Percentiles rank a stretch among this genome's conserved stretches.
These are phyloP conservation scores for Pichia sp. DNA, from an alignment of 1,139 yeast species.

Conservation along the genomic window DNA sequence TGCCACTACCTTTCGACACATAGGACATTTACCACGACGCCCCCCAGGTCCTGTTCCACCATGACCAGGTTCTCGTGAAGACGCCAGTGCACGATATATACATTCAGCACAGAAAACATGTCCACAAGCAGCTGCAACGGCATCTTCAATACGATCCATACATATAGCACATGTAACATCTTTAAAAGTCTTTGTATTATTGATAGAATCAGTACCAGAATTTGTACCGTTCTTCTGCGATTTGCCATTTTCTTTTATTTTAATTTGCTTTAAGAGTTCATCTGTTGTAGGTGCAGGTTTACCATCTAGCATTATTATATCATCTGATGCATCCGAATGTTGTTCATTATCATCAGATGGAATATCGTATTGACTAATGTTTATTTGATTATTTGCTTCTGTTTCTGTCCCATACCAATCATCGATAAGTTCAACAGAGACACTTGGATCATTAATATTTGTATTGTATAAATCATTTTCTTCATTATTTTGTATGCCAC, in stretches of 20 bases:
- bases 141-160: conserved; percentile 42
- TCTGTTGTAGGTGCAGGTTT: conserved; percentile 8
- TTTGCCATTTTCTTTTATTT: not conserved
- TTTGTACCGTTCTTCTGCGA: too few relatives aligned
- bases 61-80: conserved; percentile 7
- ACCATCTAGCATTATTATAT: conserved; percentile 23
- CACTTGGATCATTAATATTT: conserved; percentile 1
- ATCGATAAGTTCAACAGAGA: conserved; percentile 8
- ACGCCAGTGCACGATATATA: conserved; percentile 41
- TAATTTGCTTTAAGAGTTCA: conserved; percentile 3
- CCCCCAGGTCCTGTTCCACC: conserved; percentile 28
- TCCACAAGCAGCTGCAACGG: conserved; percentile 48
- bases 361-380: not conserved
- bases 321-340: not conserved
- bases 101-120: conserved; percentile 49
- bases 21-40: conserved; percentile 32
- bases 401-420: conserved; percentile 4
- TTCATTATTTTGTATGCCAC: not conserved
- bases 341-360: conserved; percentile 17
- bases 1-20: conserved; percentile 39
- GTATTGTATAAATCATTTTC: too few relatives aligned
- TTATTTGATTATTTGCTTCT: too few relatives aligned
- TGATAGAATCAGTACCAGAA: too few relatives aligned
- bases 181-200: conserved; percentile 20
- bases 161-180: conserved; percentile 46